Evolutionary conservation across 108 stramenopile species (phyloP).

Genomic region (Cyclotella kingstonii): DNA sequence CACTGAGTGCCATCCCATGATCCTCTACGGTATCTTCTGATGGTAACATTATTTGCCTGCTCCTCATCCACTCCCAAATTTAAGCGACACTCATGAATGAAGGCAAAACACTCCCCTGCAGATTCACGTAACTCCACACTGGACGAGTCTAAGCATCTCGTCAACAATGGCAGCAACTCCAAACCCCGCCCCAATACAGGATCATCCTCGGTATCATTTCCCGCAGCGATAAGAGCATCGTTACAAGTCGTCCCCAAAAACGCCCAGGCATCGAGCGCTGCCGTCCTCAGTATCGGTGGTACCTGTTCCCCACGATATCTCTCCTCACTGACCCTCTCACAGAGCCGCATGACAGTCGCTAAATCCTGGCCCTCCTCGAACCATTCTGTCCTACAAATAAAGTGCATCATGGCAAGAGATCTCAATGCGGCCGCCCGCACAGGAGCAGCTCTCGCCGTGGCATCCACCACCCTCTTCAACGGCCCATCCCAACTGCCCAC

Average conservation of each 20-base stretch:
- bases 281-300: slow-evolving; percentile 48
- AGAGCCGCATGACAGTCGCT: slow-evolving; percentile 59
- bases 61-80: slow-evolving; percentile 53
- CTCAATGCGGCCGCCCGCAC: slow-evolving; percentile 75
- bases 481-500: slow-evolving; percentile 44
- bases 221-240: slow-evolving; percentile 56
- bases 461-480: slow-evolving; percentile 53
- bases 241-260: slow-evolving; percentile 63
- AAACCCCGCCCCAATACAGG: slow-evolving; percentile 61
- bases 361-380: slow-evolving; percentile 35
- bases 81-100: slow-evolving; percentile 76
- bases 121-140: slow-evolving; percentile 52
- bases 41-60: slow-evolving; percentile 55
- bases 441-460: slow-evolving; percentile 56
- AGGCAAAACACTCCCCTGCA: slow-evolving; percentile 77
- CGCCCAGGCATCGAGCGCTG: slow-evolving; percentile 82
- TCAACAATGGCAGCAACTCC: slow-evolving; percentile 50
- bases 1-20: slow-evolving; percentile 84
- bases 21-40: slow-evolving; percentile 51
- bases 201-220: slow-evolving; percentile 35
- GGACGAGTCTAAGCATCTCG: slow-evolving; percentile 57
- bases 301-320: slow-evolving; percentile 63
- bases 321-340: slow-evolving; percentile 51
- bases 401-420: slow-evolving; percentile 65
- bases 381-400: slow-evolving; percentile 59